phyloP scores from a whole-genome alignment of 2,329 filamentous ascomycete genomes.

The Phaeosphaeria sp. region DNA sequence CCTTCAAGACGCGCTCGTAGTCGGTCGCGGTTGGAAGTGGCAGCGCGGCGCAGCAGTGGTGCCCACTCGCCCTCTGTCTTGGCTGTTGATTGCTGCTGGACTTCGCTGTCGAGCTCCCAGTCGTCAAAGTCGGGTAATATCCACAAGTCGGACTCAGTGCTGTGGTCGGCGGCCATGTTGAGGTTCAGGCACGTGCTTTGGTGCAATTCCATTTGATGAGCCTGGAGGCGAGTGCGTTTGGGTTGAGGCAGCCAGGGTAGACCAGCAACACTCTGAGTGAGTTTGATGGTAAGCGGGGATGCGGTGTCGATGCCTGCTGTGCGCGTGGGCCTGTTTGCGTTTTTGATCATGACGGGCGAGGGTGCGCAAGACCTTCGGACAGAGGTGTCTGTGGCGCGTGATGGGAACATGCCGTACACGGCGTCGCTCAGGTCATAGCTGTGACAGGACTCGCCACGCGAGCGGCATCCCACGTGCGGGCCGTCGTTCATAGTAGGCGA shows the following conservation, averaged over 20 bases:
- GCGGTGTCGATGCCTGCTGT: constrained; percentile 3
- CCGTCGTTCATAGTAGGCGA: constrained; percentile 18
- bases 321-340: constrained; percentile 13
- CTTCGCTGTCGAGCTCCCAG: constrained; percentile 27
- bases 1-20: constrained; percentile 37
- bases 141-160: constrained; percentile 36
- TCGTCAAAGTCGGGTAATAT: constrained; percentile 42
- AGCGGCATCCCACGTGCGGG: constrained; percentile 13
- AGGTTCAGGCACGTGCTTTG: constrained; percentile 35
- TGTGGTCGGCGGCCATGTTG: constrained; percentile 10
- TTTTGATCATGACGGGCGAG: constrained; percentile 12
- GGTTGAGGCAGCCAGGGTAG: constrained; percentile 21
- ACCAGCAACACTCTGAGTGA: constrained; percentile 6
- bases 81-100: constrained; percentile 3
- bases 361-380: constrained; percentile 15
- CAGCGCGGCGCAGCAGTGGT: constrained; percentile 31
- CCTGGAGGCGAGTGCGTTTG: constrained; percentile 9
- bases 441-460: constrained; percentile 24
- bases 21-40: constrained; percentile 38
- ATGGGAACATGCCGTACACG: constrained; percentile 18
- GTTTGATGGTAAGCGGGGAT: constrained; percentile 11
- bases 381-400: constrained; percentile 19
- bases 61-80: constrained; percentile 17
- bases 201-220: constrained; percentile 18
- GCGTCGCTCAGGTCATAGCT: constrained; percentile 21